Conservation (phyloP, 2,329 filamentous ascomycete species). For the Penicillium paneum region DNA sequence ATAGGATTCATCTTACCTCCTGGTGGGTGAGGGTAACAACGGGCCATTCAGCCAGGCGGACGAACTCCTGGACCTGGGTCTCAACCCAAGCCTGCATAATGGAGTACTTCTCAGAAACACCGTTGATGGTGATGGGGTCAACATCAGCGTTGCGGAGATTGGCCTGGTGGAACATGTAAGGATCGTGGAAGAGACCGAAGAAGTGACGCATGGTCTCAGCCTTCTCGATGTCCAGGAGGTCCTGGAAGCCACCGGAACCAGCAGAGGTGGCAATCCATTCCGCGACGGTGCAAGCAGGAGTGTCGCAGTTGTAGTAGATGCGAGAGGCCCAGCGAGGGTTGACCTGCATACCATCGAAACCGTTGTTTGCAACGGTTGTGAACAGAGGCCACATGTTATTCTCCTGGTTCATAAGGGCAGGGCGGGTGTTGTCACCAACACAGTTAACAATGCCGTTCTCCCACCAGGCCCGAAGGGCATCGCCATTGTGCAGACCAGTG, state of each 20-base stretch:
- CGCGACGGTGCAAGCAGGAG: constrained; percentile 53
- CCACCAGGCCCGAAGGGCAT: constrained; percentile 58
- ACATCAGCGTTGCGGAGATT: constrained; percentile 56
- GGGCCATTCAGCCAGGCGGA: constrained; percentile 54
- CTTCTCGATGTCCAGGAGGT: constrained; percentile 52
- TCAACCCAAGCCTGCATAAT: constrained; percentile 59
- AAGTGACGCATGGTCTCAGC: constrained; percentile 56
- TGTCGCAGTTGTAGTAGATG: constrained; percentile 65
- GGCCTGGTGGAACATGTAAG: constrained; percentile 64
- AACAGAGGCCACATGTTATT: constrained; percentile 57
- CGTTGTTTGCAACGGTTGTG: constrained; percentile 51
- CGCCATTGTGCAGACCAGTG: constrained; percentile 63
- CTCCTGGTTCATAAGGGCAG: constrained; percentile 51
- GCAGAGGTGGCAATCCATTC: constrained; percentile 61
- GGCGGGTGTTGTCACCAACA: constrained; percentile 63
- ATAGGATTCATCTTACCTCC: constrained; percentile 38
- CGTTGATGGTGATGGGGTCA: constrained; percentile 49
- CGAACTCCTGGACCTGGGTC: constrained; percentile 52
- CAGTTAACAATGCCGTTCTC: constrained; percentile 59
- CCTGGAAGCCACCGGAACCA: constrained; percentile 52
- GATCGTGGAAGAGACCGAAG: constrained; percentile 54
- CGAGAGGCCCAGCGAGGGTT: constrained; percentile 60
- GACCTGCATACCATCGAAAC: constrained; percentile 55
- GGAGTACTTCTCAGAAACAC: constrained; percentile 47
- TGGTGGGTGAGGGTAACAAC: constrained; percentile 56